Conservation (phyloP, 2,329 filamentous ascomycete genomes). For the Talaromyces pinophilus region DNA sequence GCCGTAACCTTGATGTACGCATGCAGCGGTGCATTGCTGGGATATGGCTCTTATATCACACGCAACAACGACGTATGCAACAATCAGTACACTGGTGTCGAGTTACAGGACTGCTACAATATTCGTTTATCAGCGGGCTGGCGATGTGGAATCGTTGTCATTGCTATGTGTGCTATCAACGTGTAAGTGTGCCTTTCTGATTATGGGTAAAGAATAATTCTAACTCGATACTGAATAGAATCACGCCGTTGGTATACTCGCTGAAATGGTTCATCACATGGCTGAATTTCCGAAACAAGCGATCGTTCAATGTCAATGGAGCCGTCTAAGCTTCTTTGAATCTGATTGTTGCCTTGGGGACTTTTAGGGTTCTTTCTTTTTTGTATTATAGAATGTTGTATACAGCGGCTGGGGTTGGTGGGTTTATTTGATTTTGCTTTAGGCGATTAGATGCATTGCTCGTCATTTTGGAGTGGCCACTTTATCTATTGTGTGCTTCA, state of each 20-base stretch:
- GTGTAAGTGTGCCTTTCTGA: not conserved
- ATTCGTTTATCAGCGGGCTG: constrained; percentile 10
- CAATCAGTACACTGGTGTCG: not conserved
- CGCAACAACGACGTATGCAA: constrained; percentile 15
- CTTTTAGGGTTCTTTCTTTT: not conserved
- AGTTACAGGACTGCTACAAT: not conserved
- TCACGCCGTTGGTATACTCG: not conserved
- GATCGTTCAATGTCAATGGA: not conserved
- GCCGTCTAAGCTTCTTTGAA: not conserved
- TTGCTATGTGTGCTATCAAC: constrained; percentile 14
- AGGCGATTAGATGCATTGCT: not conserved
- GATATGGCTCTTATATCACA: constrained; percentile 20
- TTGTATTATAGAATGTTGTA: not conserved
- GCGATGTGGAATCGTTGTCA: constrained; percentile 18
- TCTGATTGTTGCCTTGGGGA: not conserved
- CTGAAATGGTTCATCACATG: constrained; percentile 3
- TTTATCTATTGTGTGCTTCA: not conserved
- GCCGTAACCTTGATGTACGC: not conserved
- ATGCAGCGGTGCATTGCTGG: not conserved
- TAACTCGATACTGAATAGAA: not conserved
- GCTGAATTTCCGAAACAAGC: not conserved
- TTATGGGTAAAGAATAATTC: not conserved
- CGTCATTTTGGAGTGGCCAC: not conserved
- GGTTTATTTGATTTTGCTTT: not conserved
- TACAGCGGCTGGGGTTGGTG: not conserved